Base-by-base conservation (phyloP, 2,329 filamentous ascomycete genomes). In the Eurotiales sp. region DNA sequence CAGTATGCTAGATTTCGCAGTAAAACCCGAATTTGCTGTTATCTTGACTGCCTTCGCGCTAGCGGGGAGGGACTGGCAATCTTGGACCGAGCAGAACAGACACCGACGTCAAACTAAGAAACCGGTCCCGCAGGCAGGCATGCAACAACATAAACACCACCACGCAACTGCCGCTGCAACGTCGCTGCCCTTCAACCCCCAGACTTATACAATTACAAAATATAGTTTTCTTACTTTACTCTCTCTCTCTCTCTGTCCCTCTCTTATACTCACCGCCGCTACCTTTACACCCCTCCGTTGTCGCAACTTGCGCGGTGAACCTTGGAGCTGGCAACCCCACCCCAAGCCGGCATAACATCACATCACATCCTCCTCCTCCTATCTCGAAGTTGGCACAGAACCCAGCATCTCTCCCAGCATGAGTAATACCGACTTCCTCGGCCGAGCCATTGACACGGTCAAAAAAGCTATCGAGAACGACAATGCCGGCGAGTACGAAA, bases 401-500 rank as follows among this genome's bases (percentile, higher is more conserved):
- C 22, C 39, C 4, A 27, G 17, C 12, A 22, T 6, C 40, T n/a
- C n/a, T 2, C 54, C 65, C 73, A 77, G 65, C 63, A 96, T 96
- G 91, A 95, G 90, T 61, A 90, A 91, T 69, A 95, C 90, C 71
- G 93, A 99, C 76, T 99, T 97, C 70, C 84, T 96, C 65, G 91
- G 91, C 66, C 90, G 92, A 64, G 93, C 93, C 64, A 97, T 97
- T 77, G 90, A 95, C 66, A 86, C 88, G 72, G 92, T 99, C 65
- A 95, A 96, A 74, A 95, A 95, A 73, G 93, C 93, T 61, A 97
- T 99, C 76, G 91, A 96, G 70, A 85, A 88, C 63, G 93, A 99
- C 77, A 95, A 92, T 60, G 87, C 88, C 41, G 91, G 90, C 68
- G 90, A 97, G 69, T 99, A 99, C 74, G 90, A 96, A 64, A 92